A percentile compares a stretch with the other conserved stretches of the same genome.
Evolutionary conservation across 2,329 filamentous ascomycete species (phyloP).

Genomic region (Emmonsiellopsis sp.): DNA sequence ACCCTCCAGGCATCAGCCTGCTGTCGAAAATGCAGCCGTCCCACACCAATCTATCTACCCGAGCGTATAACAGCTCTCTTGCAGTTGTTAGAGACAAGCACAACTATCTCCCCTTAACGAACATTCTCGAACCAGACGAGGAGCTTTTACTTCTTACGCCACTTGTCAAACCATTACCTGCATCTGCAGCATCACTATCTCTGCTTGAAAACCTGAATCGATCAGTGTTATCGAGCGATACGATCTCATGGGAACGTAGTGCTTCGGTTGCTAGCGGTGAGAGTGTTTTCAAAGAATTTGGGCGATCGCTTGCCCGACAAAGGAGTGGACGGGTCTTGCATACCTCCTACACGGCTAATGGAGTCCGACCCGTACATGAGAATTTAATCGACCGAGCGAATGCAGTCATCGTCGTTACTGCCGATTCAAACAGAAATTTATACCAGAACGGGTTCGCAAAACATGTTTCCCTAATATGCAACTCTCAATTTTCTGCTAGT

Average conservation of each 20-base stretch:
- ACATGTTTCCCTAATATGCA: conserved; percentile 89
- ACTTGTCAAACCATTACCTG: conserved; percentile 82
- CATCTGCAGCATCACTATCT: conserved; percentile 71
- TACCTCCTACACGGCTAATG: conserved; percentile 91
- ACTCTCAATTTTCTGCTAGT: conserved; percentile 29
- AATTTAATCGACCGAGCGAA: conserved; percentile 82
- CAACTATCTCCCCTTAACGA: conserved; percentile 70
- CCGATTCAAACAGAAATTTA: conserved; percentile 85
- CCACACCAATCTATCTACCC: conserved; percentile 71
- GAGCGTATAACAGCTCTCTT: conserved; percentile 85
- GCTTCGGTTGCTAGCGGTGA: conserved; percentile 79
- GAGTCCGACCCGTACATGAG: conserved; percentile 84
- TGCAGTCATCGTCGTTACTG: conserved; percentile 82
- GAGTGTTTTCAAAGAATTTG: conserved; percentile 82
- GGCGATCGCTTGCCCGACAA: conserved; percentile 75
- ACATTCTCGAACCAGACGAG: conserved; percentile 72
- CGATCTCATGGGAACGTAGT: conserved; percentile 46
- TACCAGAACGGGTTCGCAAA: conserved; percentile 95
- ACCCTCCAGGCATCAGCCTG: conserved; percentile 68
- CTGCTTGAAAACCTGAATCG: conserved; percentile 33
- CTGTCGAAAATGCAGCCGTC: conserved; percentile 73
- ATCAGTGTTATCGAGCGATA: conserved; percentile 41
- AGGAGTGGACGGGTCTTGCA: conserved; percentile 80
- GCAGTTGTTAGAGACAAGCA: conserved; percentile 88
- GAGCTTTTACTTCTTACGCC: conserved; percentile 85